Evolutionary conservation across 176 grass and related monocot genomes (phyloP).

Genomic region (Hyparrhenia diplandra): DNA sequence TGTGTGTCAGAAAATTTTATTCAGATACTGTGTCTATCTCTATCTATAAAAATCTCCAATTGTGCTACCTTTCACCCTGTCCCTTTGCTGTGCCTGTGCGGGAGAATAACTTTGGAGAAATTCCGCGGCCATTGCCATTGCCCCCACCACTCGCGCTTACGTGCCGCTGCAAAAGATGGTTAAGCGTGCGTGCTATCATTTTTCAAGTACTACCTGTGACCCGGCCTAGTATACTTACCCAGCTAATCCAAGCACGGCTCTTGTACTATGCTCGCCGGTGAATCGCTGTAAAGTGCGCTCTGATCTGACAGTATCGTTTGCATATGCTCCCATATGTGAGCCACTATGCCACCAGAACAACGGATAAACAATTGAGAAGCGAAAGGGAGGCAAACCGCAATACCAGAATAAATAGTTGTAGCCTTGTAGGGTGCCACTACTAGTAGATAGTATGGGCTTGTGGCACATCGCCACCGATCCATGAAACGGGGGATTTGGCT

Average conservation of each 20-base stretch:
- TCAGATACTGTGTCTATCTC: neutral
- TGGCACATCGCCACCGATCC: constrained; percentile 37
- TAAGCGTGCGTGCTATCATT: constrained; percentile 15
- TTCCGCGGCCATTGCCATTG: neutral
- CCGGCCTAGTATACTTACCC: constrained; percentile 18
- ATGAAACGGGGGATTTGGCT: constrained; percentile 63
- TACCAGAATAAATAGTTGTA: neutral
- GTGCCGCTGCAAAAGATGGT: neutral
- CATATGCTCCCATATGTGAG: constrained; percentile 23
- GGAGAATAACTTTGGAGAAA: constrained; percentile 31
- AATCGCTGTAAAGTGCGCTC: constrained; percentile 37
- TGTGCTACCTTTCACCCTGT: neutral
- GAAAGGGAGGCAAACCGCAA: constrained; percentile 1
- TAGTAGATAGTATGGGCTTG: neutral
- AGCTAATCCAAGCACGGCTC: constrained; percentile 9
- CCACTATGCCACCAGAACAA: neutral
- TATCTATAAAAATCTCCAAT: neutral
- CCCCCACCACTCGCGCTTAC: neutral
- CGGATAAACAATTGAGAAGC: neutral
- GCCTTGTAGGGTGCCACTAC: neutral
- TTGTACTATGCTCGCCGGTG: constrained; percentile 9
- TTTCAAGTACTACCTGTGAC: constrained; percentile 15
- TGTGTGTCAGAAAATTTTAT: constrained; percentile 7
- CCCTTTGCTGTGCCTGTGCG: neutral
- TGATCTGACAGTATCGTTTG: neutral